phyloP scores from a whole-genome alignment of 2,329 filamentous ascomycete species.

The Corynespora cassiicola region DNA sequence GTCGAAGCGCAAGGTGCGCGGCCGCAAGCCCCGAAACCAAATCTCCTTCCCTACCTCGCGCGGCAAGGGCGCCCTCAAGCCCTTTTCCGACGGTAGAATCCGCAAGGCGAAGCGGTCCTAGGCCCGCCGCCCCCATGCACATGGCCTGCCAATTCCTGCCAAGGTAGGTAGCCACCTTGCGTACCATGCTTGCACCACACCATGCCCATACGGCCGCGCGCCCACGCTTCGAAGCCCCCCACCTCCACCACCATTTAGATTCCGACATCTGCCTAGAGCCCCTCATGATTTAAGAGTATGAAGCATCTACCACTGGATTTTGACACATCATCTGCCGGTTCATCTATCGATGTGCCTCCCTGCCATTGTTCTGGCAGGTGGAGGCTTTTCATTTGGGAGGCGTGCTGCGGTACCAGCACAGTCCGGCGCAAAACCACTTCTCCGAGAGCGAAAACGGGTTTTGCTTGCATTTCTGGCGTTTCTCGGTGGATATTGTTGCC shows the following conservation, averaged over 20 bases:
- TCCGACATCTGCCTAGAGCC: no score
- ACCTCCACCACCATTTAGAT: no score
- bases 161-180: no score
- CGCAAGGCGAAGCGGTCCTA: constrained; percentile 28
- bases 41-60: constrained; percentile 44
- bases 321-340: constrained; percentile 7
- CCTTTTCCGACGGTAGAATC: constrained; percentile 35
- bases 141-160: no score
- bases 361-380: neutral
- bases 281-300: constrained; percentile 22
- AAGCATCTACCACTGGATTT: no score
- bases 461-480: constrained; percentile 36
- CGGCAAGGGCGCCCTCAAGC: constrained; percentile 44
- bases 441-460: constrained; percentile 19
- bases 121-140: no score
- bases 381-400: no score
- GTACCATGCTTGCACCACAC: no score
- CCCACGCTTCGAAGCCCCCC: no score
- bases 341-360: neutral
- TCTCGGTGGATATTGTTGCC: constrained; percentile 18
- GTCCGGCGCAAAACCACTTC: neutral
- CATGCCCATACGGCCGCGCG: no score
- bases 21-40: constrained; percentile 46
- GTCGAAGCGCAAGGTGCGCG: constrained; percentile 43
- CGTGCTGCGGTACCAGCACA: no score